Conservation (phyloP, 371 early-diverging fungal species). For the Mortierella sp. region DNA sequence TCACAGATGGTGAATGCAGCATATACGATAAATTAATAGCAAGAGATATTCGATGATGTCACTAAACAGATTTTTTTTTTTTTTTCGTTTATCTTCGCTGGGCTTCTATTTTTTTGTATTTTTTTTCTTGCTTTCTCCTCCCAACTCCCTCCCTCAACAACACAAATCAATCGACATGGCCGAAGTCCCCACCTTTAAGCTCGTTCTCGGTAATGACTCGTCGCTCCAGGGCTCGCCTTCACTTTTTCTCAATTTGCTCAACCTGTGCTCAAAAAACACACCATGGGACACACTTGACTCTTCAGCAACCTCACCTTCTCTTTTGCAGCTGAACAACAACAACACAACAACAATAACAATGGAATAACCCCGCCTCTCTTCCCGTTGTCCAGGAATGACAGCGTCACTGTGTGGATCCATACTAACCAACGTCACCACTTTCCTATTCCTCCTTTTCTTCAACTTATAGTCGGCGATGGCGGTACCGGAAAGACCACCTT, state of each 20-base stretch:
- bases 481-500: conserved; percentile 99
- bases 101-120: conserved; percentile 1
- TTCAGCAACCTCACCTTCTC: not conserved
- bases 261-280: no score
- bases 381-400: not conserved
- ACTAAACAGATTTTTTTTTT: not conserved
- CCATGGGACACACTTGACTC: not conserved
- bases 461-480: conserved; percentile 98
- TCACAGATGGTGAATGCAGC: not conserved
- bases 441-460: not conserved
- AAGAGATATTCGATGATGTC: conserved; percentile 1
- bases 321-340: not conserved
- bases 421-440: conserved; percentile 18
- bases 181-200: conserved; percentile 43
- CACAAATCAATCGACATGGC: conserved; percentile 29
- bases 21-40: not conserved
- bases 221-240: not conserved
- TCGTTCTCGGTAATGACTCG: conserved; percentile 44
- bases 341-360: not conserved
- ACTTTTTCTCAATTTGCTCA: no score
- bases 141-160: conserved; percentile 5
- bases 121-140: not conserved
- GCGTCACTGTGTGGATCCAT: conserved; percentile 15
- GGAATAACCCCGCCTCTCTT: not conserved
- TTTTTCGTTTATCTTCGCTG: conserved; percentile 8